phyloP scores from a whole-genome alignment of 768 basidiomycete genomes.

The Porphyrellus cyaneotinctus region DNA sequence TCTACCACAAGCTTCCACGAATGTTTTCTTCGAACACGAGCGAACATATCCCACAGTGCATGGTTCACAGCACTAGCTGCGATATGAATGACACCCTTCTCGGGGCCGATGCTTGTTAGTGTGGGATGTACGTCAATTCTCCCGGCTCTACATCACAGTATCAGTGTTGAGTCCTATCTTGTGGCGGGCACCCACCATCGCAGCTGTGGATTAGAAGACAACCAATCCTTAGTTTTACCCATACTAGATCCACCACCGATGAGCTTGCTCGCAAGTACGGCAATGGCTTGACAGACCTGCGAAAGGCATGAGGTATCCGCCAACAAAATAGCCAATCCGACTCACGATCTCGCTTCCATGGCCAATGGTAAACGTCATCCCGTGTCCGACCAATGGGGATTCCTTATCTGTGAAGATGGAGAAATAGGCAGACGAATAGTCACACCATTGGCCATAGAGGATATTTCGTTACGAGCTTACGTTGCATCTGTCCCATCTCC shows the following conservation, averaged over 20 bases:
- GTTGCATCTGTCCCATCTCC: slow-evolving; percentile 95
- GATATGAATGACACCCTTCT: slow-evolving; percentile 93
- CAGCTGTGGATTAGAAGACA: slow-evolving; percentile 85
- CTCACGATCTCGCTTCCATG: slow-evolving; percentile 90
- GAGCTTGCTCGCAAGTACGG: slow-evolving; percentile 74
- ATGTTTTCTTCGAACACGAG: slow-evolving; percentile 74
- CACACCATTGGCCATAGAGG: slow-evolving; percentile 43
- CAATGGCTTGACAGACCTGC: slow-evolving; percentile 79
- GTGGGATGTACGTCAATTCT: background rate
- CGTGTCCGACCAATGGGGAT: slow-evolving; percentile 72
- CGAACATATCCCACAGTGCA: slow-evolving; percentile 93
- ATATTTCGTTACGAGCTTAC: slow-evolving; percentile 36
- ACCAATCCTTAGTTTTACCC: slow-evolving; percentile 86
- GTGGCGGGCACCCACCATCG: slow-evolving; percentile 62
- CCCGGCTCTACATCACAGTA: background rate
- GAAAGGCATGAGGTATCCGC: slow-evolving; percentile 1
- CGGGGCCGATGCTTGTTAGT: slow-evolving; percentile 79
- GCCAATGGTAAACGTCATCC: slow-evolving; percentile 93
- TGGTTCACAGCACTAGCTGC: slow-evolving; percentile 88
- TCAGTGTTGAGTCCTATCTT: background rate
- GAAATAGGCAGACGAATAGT: slow-evolving; percentile 93
- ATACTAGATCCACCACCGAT: slow-evolving; percentile 85
- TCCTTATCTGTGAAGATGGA: slow-evolving; percentile 66
- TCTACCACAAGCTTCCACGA: slow-evolving; percentile 93
- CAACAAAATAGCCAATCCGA: background rate